phyloP scores from a whole-genome alignment of 129 eudicot genomes.

The Helianthus annuus region HanXRQr2.0-SUNRISE NC_035437.2:153166398-153166897 shows the following conservation, averaged over 20 bases:
- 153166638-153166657: constrained; percentile 95
- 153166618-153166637: constrained; percentile 94
- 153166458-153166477: constrained; percentile 70
- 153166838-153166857: constrained; percentile 50
- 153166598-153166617: constrained; percentile 86
- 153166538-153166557: constrained; percentile 87
- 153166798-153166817: constrained; percentile 69
- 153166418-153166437: constrained; percentile 54
- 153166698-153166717: constrained; percentile 86
- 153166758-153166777: constrained; percentile 80
- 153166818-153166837: constrained; percentile 98
- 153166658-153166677: constrained; percentile 75
- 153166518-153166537: constrained; percentile 94
- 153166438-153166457: constrained; percentile 52
- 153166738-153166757: constrained; percentile 87
- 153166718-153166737: constrained; percentile 93
- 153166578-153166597: constrained; percentile 80
- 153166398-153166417: constrained; percentile 57
- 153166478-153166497: constrained; percentile 63
- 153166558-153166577: constrained; percentile 69
- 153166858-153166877: constrained; percentile 4
- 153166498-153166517: constrained; percentile 80
- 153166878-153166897: neutral
- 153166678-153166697: constrained; percentile 79
- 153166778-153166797: constrained; percentile 50